These are phyloP conservation scores for Arctium lappa DNA, from an alignment of 129 eudicot genomes.

Conservation along the genomic window DNA sequence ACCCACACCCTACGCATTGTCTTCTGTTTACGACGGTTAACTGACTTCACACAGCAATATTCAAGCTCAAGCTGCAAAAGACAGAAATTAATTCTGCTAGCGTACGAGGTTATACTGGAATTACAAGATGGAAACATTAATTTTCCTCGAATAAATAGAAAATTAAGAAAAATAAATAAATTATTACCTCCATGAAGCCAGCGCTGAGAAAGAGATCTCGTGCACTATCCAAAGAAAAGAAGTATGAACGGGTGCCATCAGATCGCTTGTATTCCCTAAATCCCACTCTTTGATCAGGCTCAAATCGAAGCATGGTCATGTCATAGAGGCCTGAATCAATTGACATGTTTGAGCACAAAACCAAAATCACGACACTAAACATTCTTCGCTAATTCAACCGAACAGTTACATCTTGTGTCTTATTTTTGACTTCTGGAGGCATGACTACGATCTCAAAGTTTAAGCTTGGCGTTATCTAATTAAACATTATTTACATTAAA, in stretches of 20 bases:
- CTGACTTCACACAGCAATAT: constrained; percentile 80
- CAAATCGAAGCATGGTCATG: constrained; percentile 97
- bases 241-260: constrained; percentile 89
- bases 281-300: constrained; percentile 71
- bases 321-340: constrained; percentile 78
- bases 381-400: not conserved
- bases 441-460: too few relatives aligned
- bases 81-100: not conserved
- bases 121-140: not conserved
- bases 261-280: constrained; percentile 78
- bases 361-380: not conserved
- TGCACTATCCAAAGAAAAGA: constrained; percentile 66
- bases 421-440: not conserved
- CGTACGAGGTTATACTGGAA: not conserved
- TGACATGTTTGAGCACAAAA: not conserved
- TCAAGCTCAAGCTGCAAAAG: constrained; percentile 80
- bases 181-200: constrained; percentile 72
- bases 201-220: constrained; percentile 58
- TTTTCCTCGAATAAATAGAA: too few relatives aligned
- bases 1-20: constrained; percentile 87
- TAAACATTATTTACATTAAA: too few relatives aligned
- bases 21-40: constrained; percentile 74
- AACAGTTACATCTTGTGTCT: not conserved
- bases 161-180: not conserved
- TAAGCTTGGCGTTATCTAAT: too few relatives aligned